These are phyloP conservation scores for Citrullus mucosospermus DNA, from an alignment of 306 rosid genomes.

Conservation along the genomic window DNA sequence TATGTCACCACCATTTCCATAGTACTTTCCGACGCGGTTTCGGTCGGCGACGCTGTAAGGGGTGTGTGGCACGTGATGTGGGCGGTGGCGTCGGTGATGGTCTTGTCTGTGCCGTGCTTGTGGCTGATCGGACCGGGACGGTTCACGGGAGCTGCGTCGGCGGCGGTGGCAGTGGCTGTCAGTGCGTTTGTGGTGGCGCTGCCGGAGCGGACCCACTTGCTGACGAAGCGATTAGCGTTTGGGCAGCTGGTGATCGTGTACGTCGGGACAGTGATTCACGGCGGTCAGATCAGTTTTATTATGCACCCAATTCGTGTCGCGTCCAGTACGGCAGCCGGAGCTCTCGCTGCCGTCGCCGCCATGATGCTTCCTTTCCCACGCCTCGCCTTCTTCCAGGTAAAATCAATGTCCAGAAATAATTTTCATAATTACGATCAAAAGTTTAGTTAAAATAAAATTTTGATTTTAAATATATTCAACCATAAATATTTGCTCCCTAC, in stretches of 20 bases:
- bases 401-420: neutral
- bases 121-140: constrained; percentile 35
- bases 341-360: constrained; percentile 50
- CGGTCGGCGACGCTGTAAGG: constrained; percentile 53
- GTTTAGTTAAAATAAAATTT: neutral
- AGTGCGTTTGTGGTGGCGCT: constrained; percentile 43
- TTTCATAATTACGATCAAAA: neutral
- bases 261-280: constrained; percentile 42
- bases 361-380: constrained; percentile 57
- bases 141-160: constrained; percentile 16
- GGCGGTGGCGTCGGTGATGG: constrained; percentile 31
- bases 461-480: neutral
- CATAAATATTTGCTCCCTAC: too few relatives aligned
- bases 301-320: constrained; percentile 45
- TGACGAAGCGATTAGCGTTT: constrained; percentile 53
- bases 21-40: constrained; percentile 41
- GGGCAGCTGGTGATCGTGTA: constrained; percentile 63
- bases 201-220: constrained; percentile 43
- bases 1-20: constrained; percentile 50
- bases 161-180: constrained; percentile 24
- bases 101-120: constrained; percentile 22
- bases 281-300: constrained; percentile 20
- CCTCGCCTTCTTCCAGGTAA: constrained; percentile 39
- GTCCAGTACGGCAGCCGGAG: constrained; percentile 51
- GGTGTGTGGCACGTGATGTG: constrained; percentile 40